Evolutionary conservation across 2,329 filamentous ascomycete genomes (phyloP), one percentile per base, ranked within the genome.

Genomic region (Xylariales sp.): DNA sequence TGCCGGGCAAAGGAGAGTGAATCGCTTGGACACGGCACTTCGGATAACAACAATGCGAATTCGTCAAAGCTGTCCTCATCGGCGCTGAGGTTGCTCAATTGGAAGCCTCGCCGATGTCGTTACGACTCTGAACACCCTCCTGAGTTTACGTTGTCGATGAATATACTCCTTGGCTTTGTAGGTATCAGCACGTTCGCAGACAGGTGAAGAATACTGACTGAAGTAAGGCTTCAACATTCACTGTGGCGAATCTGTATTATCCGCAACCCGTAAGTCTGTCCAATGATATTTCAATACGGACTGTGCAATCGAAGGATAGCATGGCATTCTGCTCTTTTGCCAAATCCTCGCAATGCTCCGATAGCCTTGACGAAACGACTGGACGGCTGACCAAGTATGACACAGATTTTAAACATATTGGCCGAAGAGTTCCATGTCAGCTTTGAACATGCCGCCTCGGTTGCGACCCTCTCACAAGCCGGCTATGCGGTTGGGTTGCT

Each of bases 191-290:
- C 32, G 18, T 4, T 22, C 21, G 5, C 24, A 15, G 7, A 8
- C 21, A 31, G 39, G 25, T 15, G 14, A 9, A 38, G 12, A 5
- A 11, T 19, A 21, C 9, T 36, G 12, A 3, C 24, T 8, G 3
- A 5, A 19, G n/a, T 21, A 24, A 59, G 63, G 62, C 65, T 25
- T 60, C 60, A 2, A 71, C 75, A n/a, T 76, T 82, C 51, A 82
- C 80, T 3, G 81, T 85, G 14, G 82, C 82, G 12, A 85, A 85
- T 53, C 63, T 86, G 9, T 86, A 86, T 61, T 85, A 85, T 57
- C 78, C 71, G 22, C 81, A 85, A 50, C 81, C 82, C 0, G 36
- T 39, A 16, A 39, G 27, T 31, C 11, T 8, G n/a, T n/a, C n/a
- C n/a, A n/a, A n/a, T n/a, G n/a, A n/a, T n/a, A n/a, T n/a, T n/a